Evolutionary conservation across 106 monocot genomes (phyloP).

Genomic region (Phalaenopsis aphrodite): DNA sequence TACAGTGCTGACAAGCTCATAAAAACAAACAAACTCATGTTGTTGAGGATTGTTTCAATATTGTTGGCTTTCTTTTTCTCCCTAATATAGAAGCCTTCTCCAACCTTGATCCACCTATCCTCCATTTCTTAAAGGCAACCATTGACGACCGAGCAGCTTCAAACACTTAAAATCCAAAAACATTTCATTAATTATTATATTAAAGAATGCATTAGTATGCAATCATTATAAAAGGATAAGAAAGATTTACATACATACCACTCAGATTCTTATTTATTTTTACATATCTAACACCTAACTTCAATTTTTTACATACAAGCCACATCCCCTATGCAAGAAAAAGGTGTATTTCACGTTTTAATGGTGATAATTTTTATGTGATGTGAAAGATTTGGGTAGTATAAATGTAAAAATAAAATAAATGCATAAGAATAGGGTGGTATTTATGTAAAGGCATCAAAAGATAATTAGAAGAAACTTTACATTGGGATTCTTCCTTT

Average conservation of each 20-base stretch:
- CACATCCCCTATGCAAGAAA: too few relatives aligned
- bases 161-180: constrained; percentile 26
- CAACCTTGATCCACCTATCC: constrained; percentile 38
- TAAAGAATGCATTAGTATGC: neutral
- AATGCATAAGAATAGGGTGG: too few relatives aligned
- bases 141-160: constrained; percentile 62
- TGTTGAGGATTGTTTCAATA: constrained; percentile 6
- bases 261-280: too few relatives aligned
- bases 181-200: neutral
- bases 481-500: constrained; percentile 49
- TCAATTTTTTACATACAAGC: too few relatives aligned
- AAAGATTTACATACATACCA: neutral
- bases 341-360: too few relatives aligned
- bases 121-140: constrained; percentile 61
- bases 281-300: too few relatives aligned
- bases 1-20: too few relatives aligned
- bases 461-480: neutral
- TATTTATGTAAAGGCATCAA: too few relatives aligned
- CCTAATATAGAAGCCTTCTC: constrained; percentile 60
- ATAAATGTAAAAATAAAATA: too few relatives aligned
- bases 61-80: constrained; percentile 43
- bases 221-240: neutral
- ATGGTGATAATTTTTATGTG: too few relatives aligned
- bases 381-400: too few relatives aligned
- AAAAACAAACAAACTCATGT: neutral